phyloP scores from a whole-genome alignment of 495 filamentous ascomycete species.

The Xylaria castorea region DNA sequence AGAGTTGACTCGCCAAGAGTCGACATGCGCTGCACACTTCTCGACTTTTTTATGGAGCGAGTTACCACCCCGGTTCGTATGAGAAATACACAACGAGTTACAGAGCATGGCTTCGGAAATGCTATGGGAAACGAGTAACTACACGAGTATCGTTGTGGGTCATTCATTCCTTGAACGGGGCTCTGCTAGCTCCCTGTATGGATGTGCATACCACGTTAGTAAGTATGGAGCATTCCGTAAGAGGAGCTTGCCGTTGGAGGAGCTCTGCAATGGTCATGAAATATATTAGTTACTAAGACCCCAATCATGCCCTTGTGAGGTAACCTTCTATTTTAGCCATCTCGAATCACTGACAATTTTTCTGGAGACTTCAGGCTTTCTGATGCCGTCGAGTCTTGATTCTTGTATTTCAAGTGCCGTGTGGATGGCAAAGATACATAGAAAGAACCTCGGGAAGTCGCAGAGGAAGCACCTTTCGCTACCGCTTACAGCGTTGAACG shows the following conservation, averaged over 20 bases:
- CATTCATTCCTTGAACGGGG: constrained; percentile 13
- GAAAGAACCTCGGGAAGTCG: constrained; percentile 21
- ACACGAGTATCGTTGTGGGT: constrained; percentile 13
- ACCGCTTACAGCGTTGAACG: constrained; percentile 26
- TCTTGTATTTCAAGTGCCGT: constrained; percentile 9
- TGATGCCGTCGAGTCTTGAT: constrained; percentile 15
- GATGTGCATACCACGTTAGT: constrained; percentile 24
- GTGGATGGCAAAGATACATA: constrained; percentile 15
- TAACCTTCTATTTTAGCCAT: constrained; percentile 26
- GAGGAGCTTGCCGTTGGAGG: constrained; percentile 28
- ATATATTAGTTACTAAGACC: constrained; percentile 27
- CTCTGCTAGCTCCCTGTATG: constrained; percentile 18
- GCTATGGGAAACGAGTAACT: not conserved
- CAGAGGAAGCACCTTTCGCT: not conserved
- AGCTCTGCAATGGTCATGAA: constrained; percentile 18
- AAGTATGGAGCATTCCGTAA: constrained; percentile 26
- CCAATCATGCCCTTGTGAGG: constrained; percentile 11
- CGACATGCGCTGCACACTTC: not conserved
- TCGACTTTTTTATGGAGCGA: constrained; percentile 23
- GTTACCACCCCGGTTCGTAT: constrained; percentile 9
- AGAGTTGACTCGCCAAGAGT: constrained; percentile 19
- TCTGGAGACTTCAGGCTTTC: not conserved
- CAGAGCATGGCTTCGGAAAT: constrained; percentile 8
- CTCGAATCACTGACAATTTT: constrained; percentile 13
- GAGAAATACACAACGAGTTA: constrained; percentile 12